Base-by-base conservation (phyloP, 1,284 basidiomycete genomes). In the Heliocybe sulcata region DNA sequence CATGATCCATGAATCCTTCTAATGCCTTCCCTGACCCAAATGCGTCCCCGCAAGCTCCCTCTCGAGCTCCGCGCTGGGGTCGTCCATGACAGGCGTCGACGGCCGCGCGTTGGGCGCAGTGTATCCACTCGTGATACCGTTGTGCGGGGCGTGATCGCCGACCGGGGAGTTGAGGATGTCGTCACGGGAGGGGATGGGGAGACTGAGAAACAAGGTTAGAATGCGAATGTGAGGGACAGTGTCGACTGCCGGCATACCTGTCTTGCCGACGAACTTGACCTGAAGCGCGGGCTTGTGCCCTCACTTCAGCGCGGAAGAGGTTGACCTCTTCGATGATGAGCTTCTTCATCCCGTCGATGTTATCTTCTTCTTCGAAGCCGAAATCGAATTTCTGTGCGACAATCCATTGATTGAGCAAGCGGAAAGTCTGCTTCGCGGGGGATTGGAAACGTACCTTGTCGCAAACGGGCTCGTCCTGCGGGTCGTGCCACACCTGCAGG, bases 361-460 rank as follows among this genome's bases (percentile, higher is more conserved):
- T 86, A 60, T 99, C 96, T 70, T 98, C 96, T 59, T 89, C 87
- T 72, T 99, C 97, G 62, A 99, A 99, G n/a, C 86, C 81, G 67
- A 99, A 99, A 72, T 99, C 94, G 64, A 99, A 98, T 73, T 90
- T 87, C 85, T 92, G n/a, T n/a, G n/a, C n/a, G n/a, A n/a, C n/a
- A n/a, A n/a, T n/a, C n/a, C n/a, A n/a, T n/a, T n/a, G n/a, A n/a
- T n/a, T n/a, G n/a, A n/a, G n/a, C n/a, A n/a, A n/a, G n/a, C n/a
- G n/a, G n/a, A n/a, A n/a, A n/a, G n/a, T n/a, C n/a, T n/a, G n/a
- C n/a, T n/a, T n/a, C 54, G 54, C 38, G 64, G 58, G 25, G 60
- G 57, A 14, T 58, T 58, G 53, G 19, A 42, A 3, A 69, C 75
- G 60, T 62, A 89, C 87, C 52, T 77, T 71, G 55, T 87, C 80